These are phyloP conservation scores for Heimioporus sp. DNA, from an alignment of 768 basidiomycete species.

Conservation along the genomic window DNA sequence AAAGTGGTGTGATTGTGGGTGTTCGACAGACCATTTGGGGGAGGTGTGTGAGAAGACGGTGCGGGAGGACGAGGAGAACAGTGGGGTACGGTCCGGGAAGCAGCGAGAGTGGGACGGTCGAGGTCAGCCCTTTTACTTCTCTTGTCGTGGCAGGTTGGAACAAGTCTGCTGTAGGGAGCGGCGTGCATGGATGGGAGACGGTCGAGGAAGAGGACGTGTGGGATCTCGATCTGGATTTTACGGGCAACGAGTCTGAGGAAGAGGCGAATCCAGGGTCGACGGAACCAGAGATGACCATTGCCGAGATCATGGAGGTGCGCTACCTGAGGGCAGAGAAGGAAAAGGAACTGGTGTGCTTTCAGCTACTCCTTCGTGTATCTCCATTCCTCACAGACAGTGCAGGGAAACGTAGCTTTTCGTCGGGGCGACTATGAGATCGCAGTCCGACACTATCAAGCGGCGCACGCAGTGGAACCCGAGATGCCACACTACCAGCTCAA, in stretches of 20 bases:
- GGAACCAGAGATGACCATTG: constrained; percentile 54
- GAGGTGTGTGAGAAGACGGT: constrained; percentile 77
- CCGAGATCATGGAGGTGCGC: constrained; percentile 73
- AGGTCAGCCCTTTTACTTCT: constrained; percentile 32
- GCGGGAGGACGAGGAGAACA: constrained; percentile 65
- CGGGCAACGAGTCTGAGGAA: constrained; percentile 51
- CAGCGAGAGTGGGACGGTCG: constrained; percentile 77
- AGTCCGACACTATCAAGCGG: constrained; percentile 55
- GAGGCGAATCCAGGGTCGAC: constrained; percentile 38
- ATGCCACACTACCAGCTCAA: constrained; percentile 76
- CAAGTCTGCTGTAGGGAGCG: constrained; percentile 38
- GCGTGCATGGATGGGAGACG: constrained; percentile 72
- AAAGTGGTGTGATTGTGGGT: constrained; percentile 82
- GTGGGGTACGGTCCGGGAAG: constrained; percentile 57
- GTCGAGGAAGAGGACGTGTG: constrained; percentile 76
- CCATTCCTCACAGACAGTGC: constrained; percentile 7
- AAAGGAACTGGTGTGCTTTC: constrained; percentile 57
- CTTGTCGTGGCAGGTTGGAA: not conserved
- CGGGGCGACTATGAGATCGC: constrained; percentile 56
- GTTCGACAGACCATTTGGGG: constrained; percentile 74
- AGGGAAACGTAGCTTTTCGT: constrained; percentile 73
- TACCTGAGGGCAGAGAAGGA: constrained; percentile 68
- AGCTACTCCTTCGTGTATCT: not conserved
- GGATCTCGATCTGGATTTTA: constrained; percentile 70
- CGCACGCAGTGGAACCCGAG: constrained; percentile 66